phyloP scores from a whole-genome alignment of 176 grass and related monocot species.

The sorghum (Sorghum bicolor) region DNA sequence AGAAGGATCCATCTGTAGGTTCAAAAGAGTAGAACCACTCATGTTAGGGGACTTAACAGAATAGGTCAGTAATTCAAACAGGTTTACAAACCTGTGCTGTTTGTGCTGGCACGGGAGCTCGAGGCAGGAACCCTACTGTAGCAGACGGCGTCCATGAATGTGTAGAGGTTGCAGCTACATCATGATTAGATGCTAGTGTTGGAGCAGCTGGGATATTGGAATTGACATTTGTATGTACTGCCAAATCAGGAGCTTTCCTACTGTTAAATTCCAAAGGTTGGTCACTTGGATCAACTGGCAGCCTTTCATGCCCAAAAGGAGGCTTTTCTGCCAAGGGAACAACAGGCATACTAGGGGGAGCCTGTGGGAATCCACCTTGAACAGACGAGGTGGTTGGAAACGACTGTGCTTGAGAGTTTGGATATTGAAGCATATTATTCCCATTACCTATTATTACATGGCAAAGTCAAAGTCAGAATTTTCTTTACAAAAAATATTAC shows the following conservation, averaged over 20 bases:
- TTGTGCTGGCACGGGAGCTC: constrained; percentile 41
- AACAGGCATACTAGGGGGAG: constrained; percentile 29
- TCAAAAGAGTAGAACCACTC: constrained; percentile 28
- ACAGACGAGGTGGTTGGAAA: constrained; percentile 39
- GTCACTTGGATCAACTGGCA: constrained; percentile 53
- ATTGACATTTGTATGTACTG: constrained; percentile 49
- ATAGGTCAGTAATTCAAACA: neutral
- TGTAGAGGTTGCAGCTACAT: constrained; percentile 35
- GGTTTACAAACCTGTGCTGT: constrained; percentile 48
- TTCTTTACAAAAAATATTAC: neutral
- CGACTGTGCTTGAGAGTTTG: constrained; percentile 42
- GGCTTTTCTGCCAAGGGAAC: constrained; percentile 23
- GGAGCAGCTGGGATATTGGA: constrained; percentile 31
- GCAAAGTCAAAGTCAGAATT: constrained; percentile 28
- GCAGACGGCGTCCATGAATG: constrained; percentile 70
- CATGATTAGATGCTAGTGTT: constrained; percentile 45
- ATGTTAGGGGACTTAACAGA: neutral
- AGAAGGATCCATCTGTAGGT: constrained; percentile 64
- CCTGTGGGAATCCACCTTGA: constrained; percentile 63
- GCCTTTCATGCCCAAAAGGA: constrained; percentile 30
- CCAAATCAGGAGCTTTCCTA: constrained; percentile 46
- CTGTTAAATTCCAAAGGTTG: constrained; percentile 61
- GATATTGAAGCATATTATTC: constrained; percentile 45
- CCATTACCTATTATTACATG: constrained; percentile 45
- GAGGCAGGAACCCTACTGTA: constrained; percentile 52